Percentiles rank a stretch among this genome's conserved stretches.
phyloP scores from a whole-genome alignment of 441 rosid genomes.

The Adansonia madagascariensis region DNA sequence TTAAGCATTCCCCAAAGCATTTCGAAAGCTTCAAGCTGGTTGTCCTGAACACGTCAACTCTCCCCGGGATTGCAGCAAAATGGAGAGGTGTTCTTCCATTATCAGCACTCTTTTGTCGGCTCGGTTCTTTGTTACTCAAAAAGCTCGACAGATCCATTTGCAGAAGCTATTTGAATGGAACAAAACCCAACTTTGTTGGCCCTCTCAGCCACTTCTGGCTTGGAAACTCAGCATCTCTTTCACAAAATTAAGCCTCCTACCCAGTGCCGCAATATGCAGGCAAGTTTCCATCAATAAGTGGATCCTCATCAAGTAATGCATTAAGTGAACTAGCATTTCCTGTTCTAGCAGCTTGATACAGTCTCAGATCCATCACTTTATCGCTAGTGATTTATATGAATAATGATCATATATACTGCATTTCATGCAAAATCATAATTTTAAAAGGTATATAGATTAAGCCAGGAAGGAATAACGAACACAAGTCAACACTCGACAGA shows the following conservation, averaged over 20 bases:
- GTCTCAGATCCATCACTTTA: too few relatives aligned
- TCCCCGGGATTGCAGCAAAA: too few relatives aligned
- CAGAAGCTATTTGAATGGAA: too few relatives aligned
- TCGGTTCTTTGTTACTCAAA: too few relatives aligned
- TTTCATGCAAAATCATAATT: neutral
- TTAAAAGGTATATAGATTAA: neutral
- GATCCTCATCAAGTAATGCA: neutral
- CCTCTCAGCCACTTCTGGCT: too few relatives aligned
- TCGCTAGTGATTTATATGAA: neutral
- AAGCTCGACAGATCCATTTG: too few relatives aligned
- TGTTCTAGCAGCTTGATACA: neutral
- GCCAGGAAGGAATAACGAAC: neutral
- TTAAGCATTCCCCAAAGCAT: neutral
- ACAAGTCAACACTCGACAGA: neutral
- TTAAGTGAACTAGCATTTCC: neutral
- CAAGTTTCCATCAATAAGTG: neutral
- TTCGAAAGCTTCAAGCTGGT: slow-evolving; percentile 12
- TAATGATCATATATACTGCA: neutral
- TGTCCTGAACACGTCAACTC: neutral
- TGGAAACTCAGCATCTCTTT: too few relatives aligned
- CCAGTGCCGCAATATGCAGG: too few relatives aligned
- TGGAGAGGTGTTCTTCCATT: too few relatives aligned
- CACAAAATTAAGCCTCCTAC: too few relatives aligned
- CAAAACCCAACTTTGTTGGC: too few relatives aligned
- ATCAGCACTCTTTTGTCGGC: too few relatives aligned